A percentile compares a stretch with the other conserved stretches of the same genome.
phyloP scores from a whole-genome alignment of 352 stramenopile genomes.

The Globisporangium recalcitrans region DNA sequence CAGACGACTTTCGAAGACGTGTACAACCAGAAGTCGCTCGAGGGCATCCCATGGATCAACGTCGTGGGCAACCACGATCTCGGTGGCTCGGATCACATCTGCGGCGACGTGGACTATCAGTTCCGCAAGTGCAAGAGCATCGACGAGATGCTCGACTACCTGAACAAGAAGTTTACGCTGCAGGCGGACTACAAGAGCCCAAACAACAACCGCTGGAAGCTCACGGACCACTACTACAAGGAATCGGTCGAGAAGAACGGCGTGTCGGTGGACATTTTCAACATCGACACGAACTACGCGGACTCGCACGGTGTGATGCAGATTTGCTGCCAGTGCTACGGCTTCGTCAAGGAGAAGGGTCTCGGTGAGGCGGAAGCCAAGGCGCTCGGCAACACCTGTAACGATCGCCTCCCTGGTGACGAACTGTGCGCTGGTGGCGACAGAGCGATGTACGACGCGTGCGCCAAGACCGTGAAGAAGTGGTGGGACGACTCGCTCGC shows the following conservation, averaged over 20 bases:
- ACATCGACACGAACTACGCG: slow-evolving; percentile 83
- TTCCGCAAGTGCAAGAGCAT: slow-evolving; percentile 72
- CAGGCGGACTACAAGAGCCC: slow-evolving; percentile 79
- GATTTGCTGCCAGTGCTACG: slow-evolving; percentile 87
- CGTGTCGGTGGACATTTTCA: slow-evolving; percentile 86
- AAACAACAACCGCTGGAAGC: slow-evolving; percentile 72
- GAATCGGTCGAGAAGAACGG: slow-evolving; percentile 70
- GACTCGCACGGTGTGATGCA: slow-evolving; percentile 82
- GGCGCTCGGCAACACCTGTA: slow-evolving; percentile 62
- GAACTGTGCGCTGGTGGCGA: slow-evolving; percentile 66
- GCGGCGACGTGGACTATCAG: slow-evolving; percentile 84
- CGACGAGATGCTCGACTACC: slow-evolving; percentile 73
- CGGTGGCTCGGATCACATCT: slow-evolving; percentile 80
- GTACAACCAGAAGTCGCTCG: slow-evolving; percentile 73
- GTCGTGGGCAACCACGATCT: slow-evolving; percentile 86
- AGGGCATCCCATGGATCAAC: slow-evolving; percentile 82
- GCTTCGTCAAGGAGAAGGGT: slow-evolving; percentile 67
- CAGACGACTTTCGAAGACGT: slow-evolving; percentile 82
- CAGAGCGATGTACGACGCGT: slow-evolving; percentile 72
- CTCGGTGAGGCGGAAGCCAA: slow-evolving; percentile 42
- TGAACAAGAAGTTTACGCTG: slow-evolving; percentile 79
- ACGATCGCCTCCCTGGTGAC: slow-evolving; percentile 54
- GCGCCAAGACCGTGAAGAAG: slow-evolving; percentile 60
- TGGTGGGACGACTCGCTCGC: slow-evolving; percentile 76
- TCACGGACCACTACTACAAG: slow-evolving; percentile 84